Evolutionary conservation across 306 rosid species (phyloP), one percentile per base, ranked within the genome.

Genomic region (Cajanus cajan): DNA sequence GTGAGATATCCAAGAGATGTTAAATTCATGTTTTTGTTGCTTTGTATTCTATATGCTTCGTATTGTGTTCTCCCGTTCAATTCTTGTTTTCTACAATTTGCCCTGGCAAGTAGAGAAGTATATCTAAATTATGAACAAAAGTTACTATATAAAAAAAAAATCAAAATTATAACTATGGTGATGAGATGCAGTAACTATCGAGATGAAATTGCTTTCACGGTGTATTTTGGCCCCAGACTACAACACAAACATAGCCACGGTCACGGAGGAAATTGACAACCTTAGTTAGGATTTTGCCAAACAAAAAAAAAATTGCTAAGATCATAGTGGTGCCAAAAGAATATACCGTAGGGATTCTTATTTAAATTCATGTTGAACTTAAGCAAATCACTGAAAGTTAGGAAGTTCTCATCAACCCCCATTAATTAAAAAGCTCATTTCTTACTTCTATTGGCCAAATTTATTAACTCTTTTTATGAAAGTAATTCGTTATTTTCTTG

Each of bases 291-390:
- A 81, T 1, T n/a, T 50, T 50, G 24, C 57, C 24, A 50, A 51
- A 51, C 6, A n/a, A 54, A 8, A 8, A 21, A 9, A 54, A 9
- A 54, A 22, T 9, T 57, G 65, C 37, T 58, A 25, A 8, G 10
- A 28, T 70, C 74, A 69, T 82, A 39, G 40, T 14, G 80, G 52
- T 77, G 79, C 86, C 31, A 8, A 41, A 61, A 63, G 74, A 77
- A 82, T 82, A 77, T 77, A 28, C 82, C 33, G 0, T 1, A 44
- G 7, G 8, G 39, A 15, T 59, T n/a, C 71, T 34, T 19, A 13
- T 79, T 22, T 39, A 24, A 61, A 37, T 25, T 41, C 44, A 19
- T 13, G 1, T 15, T 62, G 28, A 47, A 52, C 25, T 40, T 16
- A 62, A 39, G 34, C 33, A 71, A 62, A 19, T 63, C 18, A 78